These are phyloP conservation scores for Penicillium vulpinum DNA, from an alignment of 2,329 filamentous ascomycete species.

Conservation along the genomic window DNA sequence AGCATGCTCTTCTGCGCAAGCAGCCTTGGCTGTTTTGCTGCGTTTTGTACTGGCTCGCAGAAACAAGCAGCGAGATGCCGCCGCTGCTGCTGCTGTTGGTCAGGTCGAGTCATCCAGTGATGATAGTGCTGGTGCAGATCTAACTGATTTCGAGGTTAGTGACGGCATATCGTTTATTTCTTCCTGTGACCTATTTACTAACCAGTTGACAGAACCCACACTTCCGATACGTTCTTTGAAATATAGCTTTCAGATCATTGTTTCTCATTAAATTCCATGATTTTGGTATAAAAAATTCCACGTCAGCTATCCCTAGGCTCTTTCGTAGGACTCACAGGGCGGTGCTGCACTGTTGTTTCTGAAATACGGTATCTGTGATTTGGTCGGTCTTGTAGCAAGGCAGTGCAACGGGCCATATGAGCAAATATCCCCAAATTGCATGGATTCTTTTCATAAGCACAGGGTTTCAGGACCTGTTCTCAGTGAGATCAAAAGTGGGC, in stretches of 20 bases:
- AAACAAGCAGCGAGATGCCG: conserved; percentile 22
- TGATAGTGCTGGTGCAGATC: conserved; percentile 21
- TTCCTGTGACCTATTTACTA: background rate
- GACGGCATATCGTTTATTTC: background rate
- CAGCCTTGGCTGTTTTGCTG: conserved; percentile 20
- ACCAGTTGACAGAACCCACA: conserved; percentile 16
- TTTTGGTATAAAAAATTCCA: background rate
- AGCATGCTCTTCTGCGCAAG: conserved; percentile 29
- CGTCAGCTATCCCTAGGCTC: too few species aligned
- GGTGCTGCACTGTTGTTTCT: background rate
- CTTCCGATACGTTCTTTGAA: conserved; percentile 41
- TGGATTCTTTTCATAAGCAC: too few species aligned
- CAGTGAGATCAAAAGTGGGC: too few species aligned
- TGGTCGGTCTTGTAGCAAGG: too few species aligned
- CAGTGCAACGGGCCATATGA: too few species aligned
- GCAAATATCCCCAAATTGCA: too few species aligned
- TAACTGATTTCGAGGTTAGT: conserved; percentile 33
- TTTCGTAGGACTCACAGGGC: background rate
- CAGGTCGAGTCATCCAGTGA: background rate
- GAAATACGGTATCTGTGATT: too few species aligned
- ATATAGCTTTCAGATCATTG: background rate
- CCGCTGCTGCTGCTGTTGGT: background rate
- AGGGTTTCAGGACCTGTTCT: too few species aligned
- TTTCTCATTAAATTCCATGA: background rate
- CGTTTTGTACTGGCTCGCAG: conserved; percentile 19